A percentile compares a stretch with the other conserved stretches of the same genome.
These are phyloP conservation scores for Penicillium sp. DNA, from an alignment of 2,329 filamentous ascomycete species.

Conservation along the genomic window DNA sequence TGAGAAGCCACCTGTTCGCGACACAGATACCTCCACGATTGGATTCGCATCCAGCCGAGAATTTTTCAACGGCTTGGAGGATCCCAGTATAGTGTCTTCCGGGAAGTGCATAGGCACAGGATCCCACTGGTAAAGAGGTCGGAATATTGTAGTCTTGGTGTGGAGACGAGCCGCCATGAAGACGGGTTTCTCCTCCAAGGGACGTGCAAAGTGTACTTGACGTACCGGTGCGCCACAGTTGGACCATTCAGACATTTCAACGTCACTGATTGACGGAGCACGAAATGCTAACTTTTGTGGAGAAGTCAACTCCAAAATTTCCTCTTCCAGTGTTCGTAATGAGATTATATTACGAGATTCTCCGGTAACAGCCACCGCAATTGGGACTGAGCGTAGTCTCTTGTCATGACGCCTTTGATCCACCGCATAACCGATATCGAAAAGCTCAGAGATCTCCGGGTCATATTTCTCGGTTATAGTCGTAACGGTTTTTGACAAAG, in stretches of 20 bases:
- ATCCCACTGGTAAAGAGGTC: slow-evolving; percentile 36
- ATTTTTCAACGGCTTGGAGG: slow-evolving; percentile 17
- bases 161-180: slow-evolving; percentile 53
- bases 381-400: slow-evolving; percentile 29
- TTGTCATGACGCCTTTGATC: slow-evolving; percentile 31
- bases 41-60: slow-evolving; percentile 49
- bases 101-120: slow-evolving; percentile 23
- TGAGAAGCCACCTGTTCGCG: slow-evolving; percentile 44
- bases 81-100: slow-evolving; percentile 10
- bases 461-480: slow-evolving; percentile 30
- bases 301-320: slow-evolving; percentile 21
- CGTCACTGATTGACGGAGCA: slow-evolving; percentile 40
- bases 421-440: slow-evolving; percentile 51
- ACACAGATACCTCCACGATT: slow-evolving; percentile 42
- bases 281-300: slow-evolving; percentile 24
- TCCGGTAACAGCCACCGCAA: slow-evolving; percentile 41
- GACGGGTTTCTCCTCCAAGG: slow-evolving; percentile 37
- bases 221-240: slow-evolving; percentile 50
- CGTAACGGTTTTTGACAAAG: slow-evolving; percentile 31
- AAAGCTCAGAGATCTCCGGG: slow-evolving; percentile 37
- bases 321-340: slow-evolving; percentile 37
- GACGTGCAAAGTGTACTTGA: slow-evolving; percentile 52
- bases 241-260: slow-evolving; percentile 49
- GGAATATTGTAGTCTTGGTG: slow-evolving; percentile 48
- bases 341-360: slow-evolving; percentile 48